Evolutionary conservation across 495 filamentous ascomycete species (phyloP), one percentile per base, ranked within the genome.

Genomic region (Penicillium fimorum): DNA sequence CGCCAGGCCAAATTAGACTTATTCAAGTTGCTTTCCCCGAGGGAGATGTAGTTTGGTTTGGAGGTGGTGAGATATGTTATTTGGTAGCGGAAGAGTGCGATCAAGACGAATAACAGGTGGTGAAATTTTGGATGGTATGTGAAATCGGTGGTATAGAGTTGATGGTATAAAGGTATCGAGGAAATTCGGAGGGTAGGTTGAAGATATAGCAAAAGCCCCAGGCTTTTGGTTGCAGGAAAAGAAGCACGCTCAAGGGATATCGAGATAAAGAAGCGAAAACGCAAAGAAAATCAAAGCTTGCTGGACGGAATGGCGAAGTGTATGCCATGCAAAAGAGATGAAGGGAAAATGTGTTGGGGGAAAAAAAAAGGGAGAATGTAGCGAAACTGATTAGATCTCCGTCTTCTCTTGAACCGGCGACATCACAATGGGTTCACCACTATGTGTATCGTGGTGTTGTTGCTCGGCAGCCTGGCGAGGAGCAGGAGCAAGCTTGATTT

Each of bases 401-500:
- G 52, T 55, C 56, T 70, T 67, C 61, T 76, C 72, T 18, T 66
- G 56, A 32, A 64, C 56, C 50, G 56, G 63, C 9, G 25, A 42
- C 47, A 57, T 53, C 55, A 63, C 15, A 17, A 25, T 35, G 8
- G 50, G 38, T n/a, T 44, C 64, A 6, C 57, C 50, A 3, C 55
- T 53, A 47, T 60, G 59, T 4, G 56, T 24, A 33, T 76, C 61
- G n/a, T 64, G 53, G 2, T 60, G 66, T 29, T 70, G 45, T 11
- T 73, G 68, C 17, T 71, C 67, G 8, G 69, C 70, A 15, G 66
- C 62, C 49, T 76, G 73, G 37, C 69, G 66, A 5, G 73, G 69
- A 22, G 70, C 65, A 7, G 67, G 64, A 10, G 66, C 56, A 11
- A 70, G 51, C 58, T 80, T 76, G 32, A 73, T 47, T 42, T 78